These are phyloP conservation scores for Dichotomopilus funicola DNA, from an alignment of 2,329 filamentous ascomycete genomes.

Conservation along the genomic window DNA sequence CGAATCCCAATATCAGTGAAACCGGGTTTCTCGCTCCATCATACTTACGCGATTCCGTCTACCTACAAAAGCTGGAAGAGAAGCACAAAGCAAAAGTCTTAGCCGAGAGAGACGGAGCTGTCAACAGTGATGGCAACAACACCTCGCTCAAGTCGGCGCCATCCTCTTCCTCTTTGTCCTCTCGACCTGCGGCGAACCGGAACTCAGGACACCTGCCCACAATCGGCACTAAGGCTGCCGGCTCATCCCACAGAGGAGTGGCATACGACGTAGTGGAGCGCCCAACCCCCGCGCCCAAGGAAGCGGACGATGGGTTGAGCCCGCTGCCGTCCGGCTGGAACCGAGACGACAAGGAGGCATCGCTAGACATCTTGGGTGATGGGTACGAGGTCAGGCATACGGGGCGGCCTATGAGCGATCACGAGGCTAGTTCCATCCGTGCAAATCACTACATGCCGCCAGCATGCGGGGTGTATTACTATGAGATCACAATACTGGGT, in stretches of 20 bases:
- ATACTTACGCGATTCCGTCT: conserved; percentile 71
- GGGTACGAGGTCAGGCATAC: conserved; percentile 64
- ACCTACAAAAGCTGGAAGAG: conserved; percentile 69
- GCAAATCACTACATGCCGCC: conserved; percentile 81
- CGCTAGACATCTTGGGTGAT: conserved; percentile 67
- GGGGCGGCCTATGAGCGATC: conserved; percentile 45
- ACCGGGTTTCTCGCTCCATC: conserved; percentile 71
- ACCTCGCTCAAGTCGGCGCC: not conserved
- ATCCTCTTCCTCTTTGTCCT: not conserved
- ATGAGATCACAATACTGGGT: conserved; percentile 56
- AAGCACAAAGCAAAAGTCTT: conserved; percentile 55
- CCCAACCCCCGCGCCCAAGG: conserved; percentile 39
- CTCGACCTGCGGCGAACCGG: conserved; percentile 10
- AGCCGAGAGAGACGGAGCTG: conserved; percentile 42
- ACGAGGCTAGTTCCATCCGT: conserved; percentile 77
- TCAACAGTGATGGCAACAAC: conserved; percentile 13
- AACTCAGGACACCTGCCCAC: conserved; percentile 7
- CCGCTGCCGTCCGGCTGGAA: conserved; percentile 81
- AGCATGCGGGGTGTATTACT: conserved; percentile 93
- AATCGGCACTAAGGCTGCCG: conserved; percentile 47
- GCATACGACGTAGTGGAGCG: conserved; percentile 81
- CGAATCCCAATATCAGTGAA: conserved; percentile 18
- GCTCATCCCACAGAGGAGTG: conserved; percentile 64
- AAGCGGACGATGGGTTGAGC: conserved; percentile 48
- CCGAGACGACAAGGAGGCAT: conserved; percentile 64